Evolutionary conservation across 257 asterid species (phyloP).

Genomic region (Nicotiana knightiana): DNA sequence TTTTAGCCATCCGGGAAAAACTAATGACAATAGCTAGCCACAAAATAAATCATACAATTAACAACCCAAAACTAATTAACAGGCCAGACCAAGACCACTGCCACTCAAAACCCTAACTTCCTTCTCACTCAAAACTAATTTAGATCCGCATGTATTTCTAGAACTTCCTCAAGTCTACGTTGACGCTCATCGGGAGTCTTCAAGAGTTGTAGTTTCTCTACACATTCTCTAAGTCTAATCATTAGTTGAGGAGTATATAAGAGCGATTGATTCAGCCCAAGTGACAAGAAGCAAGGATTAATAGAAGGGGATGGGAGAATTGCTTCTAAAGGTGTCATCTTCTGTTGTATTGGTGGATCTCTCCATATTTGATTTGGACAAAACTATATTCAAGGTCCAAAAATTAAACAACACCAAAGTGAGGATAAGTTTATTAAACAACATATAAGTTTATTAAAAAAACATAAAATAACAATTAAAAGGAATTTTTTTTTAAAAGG

Average conservation of each 20-base stretch:
- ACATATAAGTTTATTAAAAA: too few species aligned
- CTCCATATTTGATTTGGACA: neutral
- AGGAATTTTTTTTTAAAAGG: neutral
- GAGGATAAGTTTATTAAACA: neutral
- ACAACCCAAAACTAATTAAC: too few species aligned
- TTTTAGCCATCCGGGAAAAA: too few species aligned
- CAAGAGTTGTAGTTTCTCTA: conserved; percentile 84
- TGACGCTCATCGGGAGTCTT: conserved; percentile 94
- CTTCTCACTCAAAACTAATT: neutral
- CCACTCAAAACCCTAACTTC: too few species aligned
- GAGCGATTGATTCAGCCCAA: neutral
- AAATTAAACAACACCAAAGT: neutral
- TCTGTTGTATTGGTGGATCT: neutral
- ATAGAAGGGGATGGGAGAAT: neutral
- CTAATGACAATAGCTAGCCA: too few species aligned
- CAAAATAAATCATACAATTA: too few species aligned
- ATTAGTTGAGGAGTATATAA: conserved; percentile 48
- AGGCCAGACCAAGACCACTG: too few species aligned
- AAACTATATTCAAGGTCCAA: neutral
- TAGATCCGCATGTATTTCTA: conserved; percentile 82
- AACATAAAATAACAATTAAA: neutral
- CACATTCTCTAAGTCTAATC: conserved; percentile 94
- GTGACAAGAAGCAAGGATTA: neutral
- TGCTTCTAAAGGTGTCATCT: neutral
- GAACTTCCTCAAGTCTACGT: conserved; percentile 80